phyloP scores from a whole-genome alignment of 1,139 yeast genomes.

The Suhomyces guaymorum region DNA sequence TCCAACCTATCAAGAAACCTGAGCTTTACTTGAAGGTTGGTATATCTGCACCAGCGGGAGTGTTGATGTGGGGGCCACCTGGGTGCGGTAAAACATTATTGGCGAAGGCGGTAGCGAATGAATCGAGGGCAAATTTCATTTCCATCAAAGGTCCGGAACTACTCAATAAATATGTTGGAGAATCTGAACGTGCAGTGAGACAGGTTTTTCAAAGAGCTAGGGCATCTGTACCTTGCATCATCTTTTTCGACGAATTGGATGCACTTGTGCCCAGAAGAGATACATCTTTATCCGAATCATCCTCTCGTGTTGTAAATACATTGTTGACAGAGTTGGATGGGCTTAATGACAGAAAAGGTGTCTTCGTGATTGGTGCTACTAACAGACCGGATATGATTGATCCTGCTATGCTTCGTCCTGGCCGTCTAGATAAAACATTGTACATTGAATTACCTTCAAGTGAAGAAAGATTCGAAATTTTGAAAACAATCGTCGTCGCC shows the following conservation, averaged over 20 bases:
- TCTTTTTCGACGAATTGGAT: conserved; percentile 93
- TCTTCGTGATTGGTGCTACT: conserved; percentile 94
- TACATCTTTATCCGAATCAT: conserved; percentile 80
- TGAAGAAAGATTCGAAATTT: conserved; percentile 75
- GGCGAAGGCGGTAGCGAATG: conserved; percentile 97
- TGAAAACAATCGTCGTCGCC: conserved; percentile 69
- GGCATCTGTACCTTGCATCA: conserved; percentile 93
- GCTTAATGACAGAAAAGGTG: conserved; percentile 86
- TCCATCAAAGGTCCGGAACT: conserved; percentile 95
- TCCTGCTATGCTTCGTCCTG: conserved; percentile 97
- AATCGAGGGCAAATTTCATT: conserved; percentile 91
- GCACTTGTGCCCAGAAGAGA: conserved; percentile 96
- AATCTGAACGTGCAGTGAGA: conserved; percentile 90
- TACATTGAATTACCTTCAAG: conserved; percentile 86
- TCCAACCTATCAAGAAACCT: conserved; percentile 93
- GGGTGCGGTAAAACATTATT: conserved; percentile 97
- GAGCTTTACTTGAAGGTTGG: conserved; percentile 89
- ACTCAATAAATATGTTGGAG: conserved; percentile 93
- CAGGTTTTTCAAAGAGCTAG: conserved; percentile 94
- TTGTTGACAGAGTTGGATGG: conserved; percentile 93
- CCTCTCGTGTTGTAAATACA: conserved; percentile 93
- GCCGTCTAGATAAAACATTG: conserved; percentile 89
- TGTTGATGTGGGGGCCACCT: conserved; percentile 98
- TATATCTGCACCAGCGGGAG: conserved; percentile 96
- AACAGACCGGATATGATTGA: conserved; percentile 98